Percentiles rank a stretch among this genome's conserved stretches.
Evolutionary conservation across 2,329 filamentous ascomycete species (phyloP).

Genomic region (Fusarium caatingaense): DNA sequence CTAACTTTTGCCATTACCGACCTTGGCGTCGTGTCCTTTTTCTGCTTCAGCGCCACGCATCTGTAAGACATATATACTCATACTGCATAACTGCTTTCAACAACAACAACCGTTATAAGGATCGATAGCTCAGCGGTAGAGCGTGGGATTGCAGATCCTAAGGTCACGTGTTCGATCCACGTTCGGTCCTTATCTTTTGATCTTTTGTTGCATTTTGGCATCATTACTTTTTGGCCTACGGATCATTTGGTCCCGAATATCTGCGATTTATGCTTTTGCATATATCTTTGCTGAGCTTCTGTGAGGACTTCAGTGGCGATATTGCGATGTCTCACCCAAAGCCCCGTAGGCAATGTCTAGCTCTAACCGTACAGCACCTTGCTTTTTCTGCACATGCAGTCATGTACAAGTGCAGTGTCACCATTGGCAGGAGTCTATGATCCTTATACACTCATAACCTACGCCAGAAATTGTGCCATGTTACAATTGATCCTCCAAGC

Average conservation of each 20-base stretch:
- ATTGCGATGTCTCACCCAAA: background rate
- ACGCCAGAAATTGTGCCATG: background rate
- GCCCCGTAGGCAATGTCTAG: background rate
- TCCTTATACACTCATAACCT: background rate
- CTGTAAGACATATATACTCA: background rate
- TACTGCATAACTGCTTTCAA: background rate
- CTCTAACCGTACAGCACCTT: background rate
- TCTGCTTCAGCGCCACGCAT: conserved; percentile 15
- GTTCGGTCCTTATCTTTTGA: conserved; percentile 36
- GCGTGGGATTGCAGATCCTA: conserved; percentile 41
- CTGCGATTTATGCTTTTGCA: background rate
- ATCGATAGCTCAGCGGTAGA: conserved; percentile 42
- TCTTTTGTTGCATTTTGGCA: background rate
- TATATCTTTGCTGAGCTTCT: background rate
- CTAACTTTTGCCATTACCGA: conserved; percentile 19
- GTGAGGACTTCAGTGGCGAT: background rate
- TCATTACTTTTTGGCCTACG: background rate
- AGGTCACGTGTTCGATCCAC: conserved; percentile 42
- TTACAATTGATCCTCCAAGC: background rate
- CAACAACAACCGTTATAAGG: background rate
- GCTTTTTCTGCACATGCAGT: background rate
- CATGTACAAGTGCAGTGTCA: background rate
- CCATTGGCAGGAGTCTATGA: too few species aligned
- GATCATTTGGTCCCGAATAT: background rate
- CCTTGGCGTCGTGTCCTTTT: conserved; percentile 14